phyloP scores from a whole-genome alignment of 495 filamentous ascomycete species.

The Penicillium waksmanii region DNA sequence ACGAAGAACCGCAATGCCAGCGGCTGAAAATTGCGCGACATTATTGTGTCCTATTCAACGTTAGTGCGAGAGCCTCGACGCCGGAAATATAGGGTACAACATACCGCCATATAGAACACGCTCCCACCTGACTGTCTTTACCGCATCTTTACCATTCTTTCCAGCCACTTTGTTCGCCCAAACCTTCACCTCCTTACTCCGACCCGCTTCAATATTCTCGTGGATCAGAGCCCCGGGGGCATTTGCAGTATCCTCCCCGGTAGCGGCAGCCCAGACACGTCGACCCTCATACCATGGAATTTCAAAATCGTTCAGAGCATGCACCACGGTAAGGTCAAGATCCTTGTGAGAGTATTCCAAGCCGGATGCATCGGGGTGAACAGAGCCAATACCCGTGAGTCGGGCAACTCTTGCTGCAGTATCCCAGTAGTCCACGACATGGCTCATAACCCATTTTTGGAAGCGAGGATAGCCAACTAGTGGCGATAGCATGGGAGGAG shows the following conservation, averaged over 20 bases:
- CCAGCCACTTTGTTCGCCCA: constrained; percentile 39
- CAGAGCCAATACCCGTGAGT: constrained; percentile 37
- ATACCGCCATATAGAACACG: constrained; percentile 52
- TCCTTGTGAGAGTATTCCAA: constrained; percentile 48
- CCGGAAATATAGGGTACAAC: constrained; percentile 19
- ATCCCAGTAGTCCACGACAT: constrained; percentile 61
- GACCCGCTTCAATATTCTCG: constrained; percentile 33
- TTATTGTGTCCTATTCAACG: constrained; percentile 48
- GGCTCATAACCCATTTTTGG: constrained; percentile 47
- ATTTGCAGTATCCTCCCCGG: constrained; percentile 49
- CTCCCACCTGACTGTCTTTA: constrained; percentile 55
- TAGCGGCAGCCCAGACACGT: constrained; percentile 55
- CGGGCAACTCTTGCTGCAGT: constrained; percentile 53
- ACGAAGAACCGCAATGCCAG: constrained; percentile 65
- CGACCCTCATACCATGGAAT: constrained; percentile 65
- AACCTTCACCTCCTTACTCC: constrained; percentile 39
- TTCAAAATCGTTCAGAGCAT: constrained; percentile 74
- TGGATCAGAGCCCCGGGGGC: constrained; percentile 55
- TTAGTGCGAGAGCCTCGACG: constrained; percentile 5
- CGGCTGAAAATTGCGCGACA: constrained; percentile 54
- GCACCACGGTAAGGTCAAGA: constrained; percentile 71
- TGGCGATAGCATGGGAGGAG: constrained; percentile 83
- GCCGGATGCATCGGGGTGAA: constrained; percentile 23
- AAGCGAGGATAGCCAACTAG: constrained; percentile 60
- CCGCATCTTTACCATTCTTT: constrained; percentile 34